phyloP scores from a whole-genome alignment of 2,329 filamentous ascomycete species.

The Xylariaceae sp. region DNA sequence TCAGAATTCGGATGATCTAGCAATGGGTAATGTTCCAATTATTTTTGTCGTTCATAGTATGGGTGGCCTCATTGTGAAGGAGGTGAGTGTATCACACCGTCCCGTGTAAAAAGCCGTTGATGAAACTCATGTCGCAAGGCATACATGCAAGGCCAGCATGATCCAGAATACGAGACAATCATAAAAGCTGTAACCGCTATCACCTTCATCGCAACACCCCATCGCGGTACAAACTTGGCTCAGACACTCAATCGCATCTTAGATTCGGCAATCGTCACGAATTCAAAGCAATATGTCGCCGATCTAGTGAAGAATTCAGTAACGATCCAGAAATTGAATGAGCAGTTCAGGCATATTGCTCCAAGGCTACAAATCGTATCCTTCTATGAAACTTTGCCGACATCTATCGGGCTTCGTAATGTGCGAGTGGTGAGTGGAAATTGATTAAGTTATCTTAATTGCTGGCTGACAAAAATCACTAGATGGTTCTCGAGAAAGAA shows the following conservation, averaged over 20 bases:
- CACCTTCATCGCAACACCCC: constrained; percentile 29
- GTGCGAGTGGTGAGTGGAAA: constrained; percentile 7
- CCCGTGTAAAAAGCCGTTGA: too few species aligned
- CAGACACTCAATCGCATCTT: constrained; percentile 27
- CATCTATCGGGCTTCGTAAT: constrained; percentile 6
- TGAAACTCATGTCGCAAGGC: constrained; percentile 10
- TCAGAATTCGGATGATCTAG: constrained; percentile 14
- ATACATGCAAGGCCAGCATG: constrained; percentile 19
- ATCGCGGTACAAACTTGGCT: constrained; percentile 27
- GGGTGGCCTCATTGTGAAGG: constrained; percentile 27
- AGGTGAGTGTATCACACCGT: too few species aligned
- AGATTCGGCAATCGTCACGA: constrained; percentile 7
- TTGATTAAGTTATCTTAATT: background rate
- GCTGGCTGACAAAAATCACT: background rate
- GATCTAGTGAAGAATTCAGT: constrained; percentile 22
- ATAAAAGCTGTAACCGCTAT: constrained; percentile 23
- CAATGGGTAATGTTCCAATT: constrained; percentile 15
- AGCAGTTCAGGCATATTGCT: constrained; percentile 25
- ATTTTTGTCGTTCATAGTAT: constrained; percentile 27
- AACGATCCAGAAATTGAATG: constrained; percentile 21
- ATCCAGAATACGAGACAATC: constrained; percentile 21
- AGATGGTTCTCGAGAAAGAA: constrained; percentile 27
- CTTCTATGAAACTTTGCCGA: constrained; percentile 23
- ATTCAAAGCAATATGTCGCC: constrained; percentile 23
- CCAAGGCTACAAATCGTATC: constrained; percentile 20